phyloP scores from a whole-genome alignment of 2,329 filamentous ascomycete species.

The Aspergillus fijiensis region DNA sequence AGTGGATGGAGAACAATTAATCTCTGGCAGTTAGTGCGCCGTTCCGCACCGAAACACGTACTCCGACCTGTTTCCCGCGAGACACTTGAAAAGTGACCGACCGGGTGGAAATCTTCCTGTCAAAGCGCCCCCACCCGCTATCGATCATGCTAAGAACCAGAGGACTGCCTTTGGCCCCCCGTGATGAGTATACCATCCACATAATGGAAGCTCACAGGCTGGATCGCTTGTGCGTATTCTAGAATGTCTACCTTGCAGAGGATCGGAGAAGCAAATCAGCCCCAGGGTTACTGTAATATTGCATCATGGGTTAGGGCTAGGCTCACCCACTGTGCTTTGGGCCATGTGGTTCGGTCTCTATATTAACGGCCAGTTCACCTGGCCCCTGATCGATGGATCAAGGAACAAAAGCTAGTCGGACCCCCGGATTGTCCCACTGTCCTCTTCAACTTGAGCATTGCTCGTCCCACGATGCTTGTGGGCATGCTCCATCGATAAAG shows the following conservation, averaged over 20 bases:
- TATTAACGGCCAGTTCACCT: constrained; percentile 2
- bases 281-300: constrained; percentile 4
- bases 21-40: background rate
- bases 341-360: background rate
- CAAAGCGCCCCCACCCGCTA: constrained; percentile 4
- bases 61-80: background rate
- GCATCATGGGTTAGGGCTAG: constrained; percentile 4
- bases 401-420: constrained; percentile 1
- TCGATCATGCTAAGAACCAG: background rate
- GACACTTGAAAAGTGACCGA: constrained; percentile 2
- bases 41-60: background rate
- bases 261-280: background rate
- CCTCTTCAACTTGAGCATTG: background rate
- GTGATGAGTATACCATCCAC: background rate
- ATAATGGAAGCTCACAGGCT: background rate
- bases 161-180: background rate
- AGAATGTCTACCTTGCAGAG: background rate
- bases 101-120: background rate
- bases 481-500: background rate
- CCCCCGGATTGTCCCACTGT: background rate
- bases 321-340: background rate
- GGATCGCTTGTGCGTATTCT: background rate
- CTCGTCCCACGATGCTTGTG: background rate
- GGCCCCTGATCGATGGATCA: constrained; percentile 3
- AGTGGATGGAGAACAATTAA: background rate